phyloP scores from a whole-genome alignment of 1,139 yeast genomes.

The Geotrichum cucujoidarum region DNA sequence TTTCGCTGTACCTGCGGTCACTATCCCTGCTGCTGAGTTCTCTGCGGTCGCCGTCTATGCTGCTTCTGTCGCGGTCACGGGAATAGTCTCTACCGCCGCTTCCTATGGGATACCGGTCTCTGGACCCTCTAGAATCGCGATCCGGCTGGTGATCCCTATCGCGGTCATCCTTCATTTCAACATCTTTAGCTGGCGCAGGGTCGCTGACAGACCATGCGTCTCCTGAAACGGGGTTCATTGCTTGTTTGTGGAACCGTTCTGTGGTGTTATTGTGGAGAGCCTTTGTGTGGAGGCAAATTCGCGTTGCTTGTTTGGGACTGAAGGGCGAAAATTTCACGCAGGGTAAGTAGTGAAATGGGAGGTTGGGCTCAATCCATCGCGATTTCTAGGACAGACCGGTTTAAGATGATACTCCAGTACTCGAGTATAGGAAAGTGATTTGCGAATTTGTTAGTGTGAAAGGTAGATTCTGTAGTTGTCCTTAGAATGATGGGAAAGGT shows the following conservation, averaged over 20 bases:
- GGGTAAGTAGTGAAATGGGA: too few relatives aligned
- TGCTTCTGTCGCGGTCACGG: slow-evolving; percentile 20
- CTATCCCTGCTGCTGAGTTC: slow-evolving; percentile 19
- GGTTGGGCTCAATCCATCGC: too few relatives aligned
- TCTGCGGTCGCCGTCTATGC: slow-evolving; percentile 18
- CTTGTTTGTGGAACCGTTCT: background rate
- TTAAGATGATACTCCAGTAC: too few relatives aligned
- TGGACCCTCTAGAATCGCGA: slow-evolving; percentile 1
- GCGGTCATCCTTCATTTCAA: slow-evolving; percentile 1
- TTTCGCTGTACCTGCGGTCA: too few relatives aligned
- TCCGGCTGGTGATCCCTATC: slow-evolving; percentile 4
- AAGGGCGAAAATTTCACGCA: slow-evolving; percentile 2
- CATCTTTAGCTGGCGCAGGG: slow-evolving; percentile 4
- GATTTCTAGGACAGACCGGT: too few relatives aligned
- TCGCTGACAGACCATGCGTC: slow-evolving; percentile 6
- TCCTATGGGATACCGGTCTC: slow-evolving; percentile 1
- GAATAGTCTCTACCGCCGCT: slow-evolving; percentile 13
- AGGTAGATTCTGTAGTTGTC: too few relatives aligned
- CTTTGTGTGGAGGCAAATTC: background rate
- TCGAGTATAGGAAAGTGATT: too few relatives aligned
- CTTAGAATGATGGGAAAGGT: too few relatives aligned
- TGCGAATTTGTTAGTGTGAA: too few relatives aligned
- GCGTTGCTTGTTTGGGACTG: too few relatives aligned
- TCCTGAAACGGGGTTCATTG: slow-evolving; percentile 3
- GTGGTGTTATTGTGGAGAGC: background rate